phyloP scores from a whole-genome alignment of 2,329 filamentous ascomycete species.

The Tolypocladium guangdongense region DNA sequence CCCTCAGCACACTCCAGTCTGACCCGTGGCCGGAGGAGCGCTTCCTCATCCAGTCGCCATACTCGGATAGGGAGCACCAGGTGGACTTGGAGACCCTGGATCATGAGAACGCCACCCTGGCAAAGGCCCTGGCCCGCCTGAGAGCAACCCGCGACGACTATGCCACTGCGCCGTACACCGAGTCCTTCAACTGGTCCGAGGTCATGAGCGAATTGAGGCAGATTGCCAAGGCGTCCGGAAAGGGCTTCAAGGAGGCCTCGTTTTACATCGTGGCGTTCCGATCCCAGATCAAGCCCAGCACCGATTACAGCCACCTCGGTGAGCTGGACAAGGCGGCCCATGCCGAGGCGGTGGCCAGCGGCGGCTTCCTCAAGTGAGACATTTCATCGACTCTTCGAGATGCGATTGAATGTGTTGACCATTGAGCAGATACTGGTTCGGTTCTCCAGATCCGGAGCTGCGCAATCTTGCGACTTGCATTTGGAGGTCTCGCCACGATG shows the following conservation, averaged over 20 bases:
- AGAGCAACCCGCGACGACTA: slow-evolving; percentile 57
- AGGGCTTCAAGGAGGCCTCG: slow-evolving; percentile 45
- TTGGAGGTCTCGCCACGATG: slow-evolving; percentile 51
- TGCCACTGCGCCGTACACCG: slow-evolving; percentile 61
- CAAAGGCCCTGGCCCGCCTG: slow-evolving; percentile 57
- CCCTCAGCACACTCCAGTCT: slow-evolving; percentile 15
- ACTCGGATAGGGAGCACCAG: slow-evolving; percentile 58
- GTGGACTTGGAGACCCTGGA: slow-evolving; percentile 61
- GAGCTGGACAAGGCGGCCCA: slow-evolving; percentile 70
- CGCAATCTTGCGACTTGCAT: slow-evolving; percentile 75
- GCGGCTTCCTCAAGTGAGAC: slow-evolving; percentile 67
- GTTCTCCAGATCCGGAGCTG: slow-evolving; percentile 54
- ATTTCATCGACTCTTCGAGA: not conserved
- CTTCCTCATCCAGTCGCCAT: slow-evolving; percentile 60
- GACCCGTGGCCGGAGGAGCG: slow-evolving; percentile 10
- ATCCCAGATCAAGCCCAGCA: slow-evolving; percentile 56
- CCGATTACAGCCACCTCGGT: slow-evolving; percentile 57
- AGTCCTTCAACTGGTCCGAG: slow-evolving; percentile 66
- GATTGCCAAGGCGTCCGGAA: slow-evolving; percentile 34
- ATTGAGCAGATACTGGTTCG: slow-evolving; percentile 69
- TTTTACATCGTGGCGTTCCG: slow-evolving; percentile 85
- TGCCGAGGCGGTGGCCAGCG: slow-evolving; percentile 65
- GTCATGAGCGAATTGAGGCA: slow-evolving; percentile 48
- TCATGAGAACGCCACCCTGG: slow-evolving; percentile 55
- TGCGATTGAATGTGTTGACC: slow-evolving; percentile 9